Evolutionary conservation across 768 basidiomycete genomes (phyloP).

Genomic region (Lanmaoa pseudosensibilis): DNA sequence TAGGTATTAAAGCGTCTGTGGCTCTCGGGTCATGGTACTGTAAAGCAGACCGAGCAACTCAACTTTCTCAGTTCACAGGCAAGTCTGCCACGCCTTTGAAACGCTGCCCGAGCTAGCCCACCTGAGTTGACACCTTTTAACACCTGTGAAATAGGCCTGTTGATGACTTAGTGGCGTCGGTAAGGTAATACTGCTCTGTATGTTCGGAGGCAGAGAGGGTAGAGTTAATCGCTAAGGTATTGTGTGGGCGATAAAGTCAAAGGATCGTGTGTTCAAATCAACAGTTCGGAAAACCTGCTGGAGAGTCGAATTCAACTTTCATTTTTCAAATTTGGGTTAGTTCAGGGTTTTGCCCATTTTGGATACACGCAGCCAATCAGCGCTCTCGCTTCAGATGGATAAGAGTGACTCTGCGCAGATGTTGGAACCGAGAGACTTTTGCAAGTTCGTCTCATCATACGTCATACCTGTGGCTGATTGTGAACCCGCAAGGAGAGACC

Average conservation of each 20-base stretch:
- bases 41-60: not conserved
- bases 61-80: not conserved
- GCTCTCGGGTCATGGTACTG: not conserved
- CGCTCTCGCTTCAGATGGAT: no score
- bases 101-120: not conserved
- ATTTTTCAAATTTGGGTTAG: no score
- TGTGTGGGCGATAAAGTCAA: not conserved
- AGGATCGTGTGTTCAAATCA: not conserved
- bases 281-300: no score
- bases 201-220: not conserved
- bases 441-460: conserved; percentile 3
- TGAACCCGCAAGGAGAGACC: not conserved
- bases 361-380: no score
- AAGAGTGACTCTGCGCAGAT: no score
- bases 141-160: not conserved
- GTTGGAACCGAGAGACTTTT: conserved; percentile 5
- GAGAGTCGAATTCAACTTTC: no score
- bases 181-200: not conserved
- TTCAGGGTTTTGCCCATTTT: no score
- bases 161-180: conserved; percentile 16
- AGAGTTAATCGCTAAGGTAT: not conserved
- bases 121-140: conserved; percentile 10
- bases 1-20: not conserved
- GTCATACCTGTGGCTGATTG: not conserved
- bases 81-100: not conserved